Base-by-base conservation (phyloP, 2,329 filamentous ascomycete genomes). In the Cladophialophora yegresii region DNA sequence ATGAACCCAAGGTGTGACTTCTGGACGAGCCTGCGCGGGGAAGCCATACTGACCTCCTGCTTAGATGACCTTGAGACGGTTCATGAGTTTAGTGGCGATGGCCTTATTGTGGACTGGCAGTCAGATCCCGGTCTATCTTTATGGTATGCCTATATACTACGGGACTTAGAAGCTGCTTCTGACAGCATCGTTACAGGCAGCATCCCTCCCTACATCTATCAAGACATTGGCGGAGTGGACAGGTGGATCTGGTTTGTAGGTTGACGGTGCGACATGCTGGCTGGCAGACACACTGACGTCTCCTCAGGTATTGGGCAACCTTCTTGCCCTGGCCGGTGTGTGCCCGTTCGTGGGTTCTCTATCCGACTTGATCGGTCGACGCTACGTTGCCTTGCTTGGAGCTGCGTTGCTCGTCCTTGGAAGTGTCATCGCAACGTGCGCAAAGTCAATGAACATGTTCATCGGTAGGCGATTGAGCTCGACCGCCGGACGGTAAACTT, bases 341-440 rank as follows among this genome's bases (percentile, higher is more conserved):
- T 86, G 83, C 68, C 84, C 84, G 3, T 86, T 91, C 70, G 87
- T 90, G 0, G 88, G 88, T 9, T 83, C 84, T 0, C 75, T 89
- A 0, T 87, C 86, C 0, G 87, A 89, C 76, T 75, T 89, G 3
- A 75, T 88, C 49, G 86, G 87, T 58, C 83, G 87, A 62, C 81
- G 85, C 65, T 84, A 82, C 71, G 84, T 88, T 43, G 85, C 82
- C 12, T 73, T 88, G 32, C 74, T 82, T 2, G 87, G 87, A 4
- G 81, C 80, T 10, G 62, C 75, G 0, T 77, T 85, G 32, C 76
- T 88, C 56, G 79, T 86, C 23, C 66, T 87, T 30, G 87, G 85
- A 12, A 84, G 85, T 76, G 81, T 88, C 55, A 77, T 89, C 26
- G 81, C 81, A 59, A 82, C 83, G 5, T 85, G 84, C 0, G 83